phyloP scores from a whole-genome alignment of 495 filamentous ascomycete species.

The Penicillium bovifimosum region DNA sequence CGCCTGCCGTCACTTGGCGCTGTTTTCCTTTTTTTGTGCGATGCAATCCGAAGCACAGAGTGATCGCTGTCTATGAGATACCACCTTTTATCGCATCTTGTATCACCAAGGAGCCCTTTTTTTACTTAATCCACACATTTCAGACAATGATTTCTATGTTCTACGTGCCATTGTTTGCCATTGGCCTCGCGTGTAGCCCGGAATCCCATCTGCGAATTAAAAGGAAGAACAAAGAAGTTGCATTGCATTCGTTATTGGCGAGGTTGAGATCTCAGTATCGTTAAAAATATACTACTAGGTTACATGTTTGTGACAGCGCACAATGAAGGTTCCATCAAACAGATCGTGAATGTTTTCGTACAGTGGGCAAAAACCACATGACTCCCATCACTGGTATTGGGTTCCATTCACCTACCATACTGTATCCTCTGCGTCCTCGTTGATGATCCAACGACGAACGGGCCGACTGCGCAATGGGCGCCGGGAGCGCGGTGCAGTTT shows the following conservation, averaged over 20 bases:
- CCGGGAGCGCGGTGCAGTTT: slow-evolving; percentile 13
- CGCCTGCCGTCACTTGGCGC: slow-evolving; percentile 7
- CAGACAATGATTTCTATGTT: not conserved
- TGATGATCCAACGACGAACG: slow-evolving; percentile 15
- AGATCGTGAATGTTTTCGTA: not conserved
- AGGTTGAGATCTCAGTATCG: not conserved
- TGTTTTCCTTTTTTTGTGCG: slow-evolving; percentile 22
- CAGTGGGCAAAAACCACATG: not conserved
- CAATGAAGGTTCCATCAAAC: not conserved
- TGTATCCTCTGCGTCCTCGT: slow-evolving; percentile 12
- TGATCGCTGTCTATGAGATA: slow-evolving; percentile 26
- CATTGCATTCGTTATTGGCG: not conserved
- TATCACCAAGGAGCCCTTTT: slow-evolving; percentile 22
- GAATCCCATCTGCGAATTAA: not conserved
- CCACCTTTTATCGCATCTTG: slow-evolving; percentile 23
- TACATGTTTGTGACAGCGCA: not conserved
- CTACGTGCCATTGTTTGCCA: not conserved
- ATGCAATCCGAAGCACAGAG: slow-evolving; percentile 18
- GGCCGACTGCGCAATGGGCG: slow-evolving; percentile 22
- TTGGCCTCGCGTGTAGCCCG: too few relatives aligned
- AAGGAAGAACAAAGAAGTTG: not conserved
- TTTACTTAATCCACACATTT: slow-evolving; percentile 20
- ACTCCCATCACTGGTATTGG: not conserved
- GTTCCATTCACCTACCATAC: slow-evolving; percentile 11
- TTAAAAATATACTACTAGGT: not conserved